Base-by-base conservation (phyloP, 148 eudicot species). In the Vaccinium corymbosum region DNA sequence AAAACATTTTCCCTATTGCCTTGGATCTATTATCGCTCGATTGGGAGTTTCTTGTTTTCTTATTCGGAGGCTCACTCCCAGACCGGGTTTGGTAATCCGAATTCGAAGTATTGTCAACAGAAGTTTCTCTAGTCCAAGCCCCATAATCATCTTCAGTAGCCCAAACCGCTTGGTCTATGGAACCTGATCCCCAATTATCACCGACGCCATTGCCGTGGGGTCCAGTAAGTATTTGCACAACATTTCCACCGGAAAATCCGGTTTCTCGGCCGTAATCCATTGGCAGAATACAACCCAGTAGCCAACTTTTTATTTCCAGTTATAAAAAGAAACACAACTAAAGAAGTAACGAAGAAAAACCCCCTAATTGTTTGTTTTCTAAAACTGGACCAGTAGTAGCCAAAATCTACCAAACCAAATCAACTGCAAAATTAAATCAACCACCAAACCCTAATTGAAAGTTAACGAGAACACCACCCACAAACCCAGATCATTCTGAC, bases 1-100 rank as follows among this genome's bases (percentile, higher is more conserved):
- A 97, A 80, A 97, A 97, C 99, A 97, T 97, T 62, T 90, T 94
- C n/a, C 99, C 99, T 6, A 97, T 94, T 2, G 95, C 93, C 81
- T 94, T 97, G 0, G 98, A 89, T 50, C 98, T 88, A 83, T 64
- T 91, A 62, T 68, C 73, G 1, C 73, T 38, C 19, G 38, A 68
- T 29, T 68, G 73, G 73, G 73, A 68, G 32, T 68, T 68, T 5
- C 73, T 68, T 29, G 73, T 27, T 29, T 68, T 68, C 73, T 68
- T 68, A 68, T 68, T 68, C 8, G 73, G 73, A 2, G 73, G 73
- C 29, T 68, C 73, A 68, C 73, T 68, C 29, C 42, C 73, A 13
- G 73, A 68, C 73, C 73, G 73, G 42, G 73, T 68, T 27, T 68
- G 73, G 73, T 68, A 68, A 68, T 68, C 73, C 38, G 73, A 68